Evolutionary conservation across 2,329 filamentous ascomycete genomes (phyloP).

Genomic region (Colletotrichum sp.): DNA sequence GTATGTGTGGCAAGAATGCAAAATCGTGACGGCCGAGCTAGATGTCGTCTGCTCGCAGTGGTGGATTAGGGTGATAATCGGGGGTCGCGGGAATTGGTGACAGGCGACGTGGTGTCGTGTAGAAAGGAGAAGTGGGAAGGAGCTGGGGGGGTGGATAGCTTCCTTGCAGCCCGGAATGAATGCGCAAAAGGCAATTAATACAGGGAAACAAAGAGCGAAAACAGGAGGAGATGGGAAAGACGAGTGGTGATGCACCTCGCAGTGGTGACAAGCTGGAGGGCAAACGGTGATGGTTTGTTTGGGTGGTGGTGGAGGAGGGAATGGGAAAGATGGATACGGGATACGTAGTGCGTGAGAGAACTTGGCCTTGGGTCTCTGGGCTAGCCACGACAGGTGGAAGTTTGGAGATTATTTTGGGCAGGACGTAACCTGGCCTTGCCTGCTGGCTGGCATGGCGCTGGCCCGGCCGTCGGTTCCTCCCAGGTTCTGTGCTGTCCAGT

Average conservation of each 20-base stretch:
- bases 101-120: constrained; percentile 11
- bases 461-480: not conserved
- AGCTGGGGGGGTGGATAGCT: constrained; percentile 16
- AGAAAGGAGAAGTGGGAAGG: constrained; percentile 13
- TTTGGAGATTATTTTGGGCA: constrained; percentile 15
- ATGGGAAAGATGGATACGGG: constrained; percentile 19
- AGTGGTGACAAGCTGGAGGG: constrained; percentile 25
- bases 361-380: not conserved
- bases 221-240: constrained; percentile 6
- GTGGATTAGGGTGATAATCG: constrained; percentile 1
- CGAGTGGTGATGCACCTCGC: constrained; percentile 20
- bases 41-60: not conserved
- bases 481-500: not conserved
- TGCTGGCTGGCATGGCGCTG: not conserved
- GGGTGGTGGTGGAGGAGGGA: constrained; percentile 9
- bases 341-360: constrained; percentile 21
- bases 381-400: not conserved
- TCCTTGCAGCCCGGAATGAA: constrained; percentile 18
- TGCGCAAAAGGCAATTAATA: constrained; percentile 24
- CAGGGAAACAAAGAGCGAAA: constrained; percentile 19
- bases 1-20: constrained; percentile 8
- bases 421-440: not conserved
- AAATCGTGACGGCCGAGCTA: constrained; percentile 3
- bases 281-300: constrained; percentile 23
- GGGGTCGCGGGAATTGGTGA: constrained; percentile 14